Evolutionary conservation across 73 alveolate species (phyloP).

Genomic region (Paramecium pentaurelia): DNA sequence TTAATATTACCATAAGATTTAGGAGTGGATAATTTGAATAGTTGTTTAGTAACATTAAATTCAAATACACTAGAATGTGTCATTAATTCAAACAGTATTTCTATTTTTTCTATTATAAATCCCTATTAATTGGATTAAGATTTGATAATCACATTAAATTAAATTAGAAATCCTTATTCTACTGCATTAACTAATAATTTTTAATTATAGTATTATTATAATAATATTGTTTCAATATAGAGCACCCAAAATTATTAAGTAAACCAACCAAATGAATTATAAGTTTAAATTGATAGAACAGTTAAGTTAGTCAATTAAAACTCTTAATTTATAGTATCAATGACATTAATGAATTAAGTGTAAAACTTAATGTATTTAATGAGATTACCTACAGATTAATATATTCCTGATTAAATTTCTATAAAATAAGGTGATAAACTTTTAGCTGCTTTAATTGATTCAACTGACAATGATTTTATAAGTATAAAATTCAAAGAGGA

Average conservation of each 20-base stretch:
- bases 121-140: not conserved
- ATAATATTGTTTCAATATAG: not conserved
- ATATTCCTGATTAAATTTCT: not conserved
- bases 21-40: not conserved
- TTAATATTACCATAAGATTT: not conserved
- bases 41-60: not conserved
- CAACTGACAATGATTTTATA: not conserved
- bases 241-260: not conserved
- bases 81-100: not conserved
- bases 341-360: not conserved
- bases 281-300: not conserved
- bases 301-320: not conserved
- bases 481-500: not conserved
- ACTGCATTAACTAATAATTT: not conserved
- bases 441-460: not conserved
- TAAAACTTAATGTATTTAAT: not conserved
- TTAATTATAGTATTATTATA: not conserved
- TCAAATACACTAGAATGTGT: not conserved
- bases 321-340: not conserved
- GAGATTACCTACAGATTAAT: not conserved
- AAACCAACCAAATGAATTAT: not conserved
- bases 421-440: not conserved
- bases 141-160: not conserved
- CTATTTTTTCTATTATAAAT: not conserved
- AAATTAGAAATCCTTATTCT: slow-evolving; percentile 37